These are phyloP conservation scores for Daldinia sp. DNA, from an alignment of 2,329 filamentous ascomycete species.

Conservation along the genomic window DNA sequence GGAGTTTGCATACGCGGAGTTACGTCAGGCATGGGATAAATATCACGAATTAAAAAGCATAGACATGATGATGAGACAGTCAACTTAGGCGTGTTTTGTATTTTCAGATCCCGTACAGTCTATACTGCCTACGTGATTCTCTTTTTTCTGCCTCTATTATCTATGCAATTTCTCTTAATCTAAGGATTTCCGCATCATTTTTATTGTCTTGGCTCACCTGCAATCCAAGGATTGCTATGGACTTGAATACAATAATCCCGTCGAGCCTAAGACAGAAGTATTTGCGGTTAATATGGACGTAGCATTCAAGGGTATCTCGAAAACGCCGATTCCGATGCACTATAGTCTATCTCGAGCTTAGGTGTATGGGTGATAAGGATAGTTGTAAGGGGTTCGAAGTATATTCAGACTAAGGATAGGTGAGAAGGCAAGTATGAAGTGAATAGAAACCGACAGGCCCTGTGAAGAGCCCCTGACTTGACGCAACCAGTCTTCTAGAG, in stretches of 20 bases:
- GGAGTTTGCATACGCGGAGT: constrained; percentile 24
- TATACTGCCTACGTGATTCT: constrained; percentile 20
- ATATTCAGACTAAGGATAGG: not conserved
- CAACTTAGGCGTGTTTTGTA: constrained; percentile 19
- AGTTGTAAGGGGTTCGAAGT: not conserved
- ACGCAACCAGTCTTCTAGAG: not conserved
- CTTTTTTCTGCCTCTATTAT: constrained; percentile 2
- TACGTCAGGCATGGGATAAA: constrained; percentile 21
- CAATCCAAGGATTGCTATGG: not conserved
- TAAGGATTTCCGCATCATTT: constrained; percentile 8
- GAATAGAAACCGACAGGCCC: not conserved
- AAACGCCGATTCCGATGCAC: constrained; percentile 20
- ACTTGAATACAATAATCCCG: not conserved
- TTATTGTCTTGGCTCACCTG: constrained; percentile 3
- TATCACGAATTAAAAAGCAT: constrained; percentile 25
- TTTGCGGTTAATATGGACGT: not conserved
- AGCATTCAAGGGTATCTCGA: constrained; percentile 25
- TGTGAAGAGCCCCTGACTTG: not conserved
- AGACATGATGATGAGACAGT: not conserved
- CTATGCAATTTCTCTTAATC: not conserved
- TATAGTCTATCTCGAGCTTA: constrained; percentile 25
- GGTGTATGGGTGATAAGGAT: constrained; percentile 20
- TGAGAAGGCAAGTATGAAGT: not conserved
- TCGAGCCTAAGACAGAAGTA: constrained; percentile 7
- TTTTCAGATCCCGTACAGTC: constrained; percentile 29